Conservation (phyloP, 768 basidiomycete genomes). For the Suillus cothurnatus region DNA sequence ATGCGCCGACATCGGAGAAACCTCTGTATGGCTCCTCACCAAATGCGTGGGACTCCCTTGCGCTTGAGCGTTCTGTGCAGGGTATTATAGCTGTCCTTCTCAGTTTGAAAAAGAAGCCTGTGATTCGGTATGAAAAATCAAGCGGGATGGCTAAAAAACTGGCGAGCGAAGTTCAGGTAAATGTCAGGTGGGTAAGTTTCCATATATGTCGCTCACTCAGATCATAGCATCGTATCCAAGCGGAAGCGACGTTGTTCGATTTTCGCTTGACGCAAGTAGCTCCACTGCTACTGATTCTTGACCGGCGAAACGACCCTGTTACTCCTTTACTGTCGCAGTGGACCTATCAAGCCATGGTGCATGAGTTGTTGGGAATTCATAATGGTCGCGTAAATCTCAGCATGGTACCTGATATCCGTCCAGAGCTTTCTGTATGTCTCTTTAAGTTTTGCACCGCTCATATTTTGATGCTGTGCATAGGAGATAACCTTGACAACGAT, state of each 20-base stretch:
- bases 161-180: constrained; percentile 82
- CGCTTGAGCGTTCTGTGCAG: constrained; percentile 77
- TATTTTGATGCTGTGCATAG: constrained; percentile 40
- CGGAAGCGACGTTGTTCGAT: constrained; percentile 85
- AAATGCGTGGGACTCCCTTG: constrained; percentile 73
- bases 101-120: constrained; percentile 94
- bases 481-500: constrained; percentile 92
- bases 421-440: constrained; percentile 73
- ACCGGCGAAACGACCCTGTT: constrained; percentile 95
- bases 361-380: constrained; percentile 90
- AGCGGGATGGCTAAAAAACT: constrained; percentile 90
- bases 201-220: constrained; percentile 2
- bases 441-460: constrained; percentile 7
- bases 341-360: constrained; percentile 99
- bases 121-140: constrained; percentile 94
- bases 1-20: constrained; percentile 59
- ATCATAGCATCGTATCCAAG: constrained; percentile 71
- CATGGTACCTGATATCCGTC: constrained; percentile 80
- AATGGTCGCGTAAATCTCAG: constrained; percentile 90
- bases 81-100: constrained; percentile 85
- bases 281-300: constrained; percentile 88
- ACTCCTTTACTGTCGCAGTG: constrained; percentile 96
- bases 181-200: constrained; percentile 8
- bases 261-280: constrained; percentile 88
- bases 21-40: constrained; percentile 74